These are phyloP conservation scores for Leucosporidium scottii DNA, from an alignment of 768 basidiomycete genomes.

Conservation along the genomic window DNA sequence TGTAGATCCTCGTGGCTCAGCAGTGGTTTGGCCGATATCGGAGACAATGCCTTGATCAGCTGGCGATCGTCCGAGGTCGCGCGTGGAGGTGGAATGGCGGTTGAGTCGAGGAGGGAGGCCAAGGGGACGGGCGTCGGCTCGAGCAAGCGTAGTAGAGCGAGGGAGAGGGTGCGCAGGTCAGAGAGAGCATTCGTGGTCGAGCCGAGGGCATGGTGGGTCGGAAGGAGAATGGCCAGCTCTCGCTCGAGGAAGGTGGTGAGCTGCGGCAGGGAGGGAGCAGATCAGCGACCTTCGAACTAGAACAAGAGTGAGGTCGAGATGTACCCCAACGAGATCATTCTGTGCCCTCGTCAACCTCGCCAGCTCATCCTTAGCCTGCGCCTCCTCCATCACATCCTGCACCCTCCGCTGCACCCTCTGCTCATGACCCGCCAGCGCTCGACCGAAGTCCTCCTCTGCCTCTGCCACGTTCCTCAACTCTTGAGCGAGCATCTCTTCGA, in stretches of 20 bases:
- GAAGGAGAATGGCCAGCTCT: neutral
- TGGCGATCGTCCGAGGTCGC: neutral
- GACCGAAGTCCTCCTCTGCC: neutral
- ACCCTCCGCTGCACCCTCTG: neutral
- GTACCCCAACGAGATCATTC: neutral
- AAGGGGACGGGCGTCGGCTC: neutral
- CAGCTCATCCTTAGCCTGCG: neutral
- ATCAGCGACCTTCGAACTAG: neutral
- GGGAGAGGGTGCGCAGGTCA: neutral
- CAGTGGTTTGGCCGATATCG: neutral
- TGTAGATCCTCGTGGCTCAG: neutral
- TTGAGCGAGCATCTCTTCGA: neutral
- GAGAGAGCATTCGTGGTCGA: neutral
- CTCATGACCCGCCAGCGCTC: neutral
- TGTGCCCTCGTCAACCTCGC: neutral
- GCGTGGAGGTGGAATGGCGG: too few relatives aligned
- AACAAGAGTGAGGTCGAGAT: neutral
- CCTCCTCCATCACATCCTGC: neutral
- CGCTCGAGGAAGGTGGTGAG: neutral
- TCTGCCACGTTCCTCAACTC: neutral
- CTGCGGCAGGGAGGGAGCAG: neutral
- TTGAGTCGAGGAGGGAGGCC: too few relatives aligned
- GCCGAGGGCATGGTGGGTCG: neutral
- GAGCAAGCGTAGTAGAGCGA: neutral
- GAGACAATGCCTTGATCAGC: neutral